Base-by-base conservation (phyloP, 257 asterid species). In the Fraxinus pennsylvanica region DNA sequence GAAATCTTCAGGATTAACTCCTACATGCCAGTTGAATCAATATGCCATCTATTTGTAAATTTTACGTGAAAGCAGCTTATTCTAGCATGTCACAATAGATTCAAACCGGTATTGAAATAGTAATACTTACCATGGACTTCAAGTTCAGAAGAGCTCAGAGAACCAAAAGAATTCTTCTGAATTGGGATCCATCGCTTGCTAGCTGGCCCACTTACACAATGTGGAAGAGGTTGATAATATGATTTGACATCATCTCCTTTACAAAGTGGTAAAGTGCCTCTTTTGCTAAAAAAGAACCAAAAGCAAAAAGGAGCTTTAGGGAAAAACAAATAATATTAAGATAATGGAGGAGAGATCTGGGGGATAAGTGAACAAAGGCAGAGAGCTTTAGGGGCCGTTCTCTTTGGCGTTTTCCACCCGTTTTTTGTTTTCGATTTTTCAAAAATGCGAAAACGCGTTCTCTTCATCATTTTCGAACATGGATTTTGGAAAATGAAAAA, bases 171-270 rank as follows among this genome's bases (percentile, higher is more conserved):
- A 82, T 84, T 86, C 78, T 88, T 91, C 81, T 86, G 97, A 76
- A 93, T 84, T 74, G 96, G 92, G 76, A 81, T 82, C 99, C 99
- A 96, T 35, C 90, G 94, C 68, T 85, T 87, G 89, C 94, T 88
- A 80, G 74, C 69, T 21, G 89, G 85, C 79, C 97, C 98, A 81
- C 90, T 86, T 47, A 93, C 86, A 81, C 99, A 95, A 68, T 45
- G 88, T 65, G 82, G 84, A 82, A 93, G 92, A 30, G 96, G 93
- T 77, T 83, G 91, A 81, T 91, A 96, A 83, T 96, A 96, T 33
- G 96, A 71, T 78, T 84, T 96, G 72, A 77, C 81, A 61, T 90
- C 94, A 54, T 93, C 96, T 79, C 94, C 97, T 41, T 83, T 82
- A 81, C 99, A 96, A 82, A 87, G 89, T 79, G 97, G 94, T 76